Base-by-base conservation (phyloP, 306 rosid genomes). In the Biancaea sappan region DNA sequence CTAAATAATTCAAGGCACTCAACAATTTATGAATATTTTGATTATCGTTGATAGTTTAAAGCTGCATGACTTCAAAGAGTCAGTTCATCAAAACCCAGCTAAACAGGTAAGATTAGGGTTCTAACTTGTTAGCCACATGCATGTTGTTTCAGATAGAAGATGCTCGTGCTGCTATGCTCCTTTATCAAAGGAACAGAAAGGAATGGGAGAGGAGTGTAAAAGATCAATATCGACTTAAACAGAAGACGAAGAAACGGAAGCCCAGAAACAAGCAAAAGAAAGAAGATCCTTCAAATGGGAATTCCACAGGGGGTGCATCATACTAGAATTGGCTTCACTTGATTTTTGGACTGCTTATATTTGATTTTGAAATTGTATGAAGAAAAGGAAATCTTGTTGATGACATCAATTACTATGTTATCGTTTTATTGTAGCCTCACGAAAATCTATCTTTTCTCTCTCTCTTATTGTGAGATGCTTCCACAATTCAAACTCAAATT, bases 91-190 rank as follows among this genome's bases (percentile, higher is more conserved):
- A 25, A 75, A 25, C 73, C 26, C 15, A 18, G 44, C 24, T 32
- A 51, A 65, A 38, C 43, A 12, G 18, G 19, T 25, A 35, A 54
- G 62, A 44, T 8, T 22, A 29, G 38, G 32, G 21, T n/a, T 72
- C 22, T 8, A 66, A 31, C 19, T 66, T 24, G 11, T 10, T 19
- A 67, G 46, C 60, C 71, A 57, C 47, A 37, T 72, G 34, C 47
- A 28, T 59, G 41, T 66, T 66, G 54, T 66, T 40, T 72, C 85
- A 94, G 98, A 62, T 92, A 73, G 88, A 94, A 31, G 97, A 94
- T 82, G 96, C 97, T 58, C 91, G 96, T 4, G 90, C 97, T 9
- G 97, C 96, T 2, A 94, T 94, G 99, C 47, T 92, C 74, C 99
- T 94, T 66, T 94, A 92, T 81, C 95, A 88, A 86, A 88, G 80